Base-by-base conservation (phyloP, 2,329 filamentous ascomycete species). In the Fusarium odoratissimum region DNA sequence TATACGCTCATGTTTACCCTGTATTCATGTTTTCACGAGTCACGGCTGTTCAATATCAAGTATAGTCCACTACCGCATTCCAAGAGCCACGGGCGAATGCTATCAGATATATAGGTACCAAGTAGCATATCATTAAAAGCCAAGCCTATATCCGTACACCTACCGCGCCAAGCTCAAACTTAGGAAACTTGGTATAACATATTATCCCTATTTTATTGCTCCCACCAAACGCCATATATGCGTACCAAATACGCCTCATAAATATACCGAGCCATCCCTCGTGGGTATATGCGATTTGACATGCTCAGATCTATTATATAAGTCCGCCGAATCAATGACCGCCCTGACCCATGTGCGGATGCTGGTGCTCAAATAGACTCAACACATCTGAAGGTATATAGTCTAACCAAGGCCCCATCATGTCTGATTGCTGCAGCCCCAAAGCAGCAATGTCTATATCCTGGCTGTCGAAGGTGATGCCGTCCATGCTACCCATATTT, bases 401-500 rank as follows among this genome's bases (percentile, higher is more conserved):
- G 75, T 94, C 92, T 16, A 95, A 83, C 91, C 92, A 95, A 7
- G 82, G 82, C 1, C 91, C 90, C 85, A 92, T 89, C 81, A 93
- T 88, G 46, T 93, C 91, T 21, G 90, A 88, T 3, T 83, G 82
- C 3, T 84, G 83, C 42, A 86, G 68, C 0, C 90, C 91, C 23
- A 95, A 82, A 8, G 89, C 84, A 30, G 88, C 89, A 85, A 95
- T 92, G 71, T 95, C 92, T 38, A 95, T 90, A 72, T 95, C 92
- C 71, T 93, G 92, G 67, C 90, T 92, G 78, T 94, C 90, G 72
- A 95, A 93, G 69, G 92, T 91, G 82, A 95, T 91, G 71, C 83
- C 82, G 51, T 87, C 83, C 68, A 84, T 82, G 60, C 78, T 82
- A 12, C 80, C 79, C 69, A 78, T 75, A 9, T 76, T 72, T n/a